These are phyloP conservation scores for Davidsoniella neocaledoniae DNA, from an alignment of 2,329 filamentous ascomycete genomes.

Conservation along the genomic window DNA sequence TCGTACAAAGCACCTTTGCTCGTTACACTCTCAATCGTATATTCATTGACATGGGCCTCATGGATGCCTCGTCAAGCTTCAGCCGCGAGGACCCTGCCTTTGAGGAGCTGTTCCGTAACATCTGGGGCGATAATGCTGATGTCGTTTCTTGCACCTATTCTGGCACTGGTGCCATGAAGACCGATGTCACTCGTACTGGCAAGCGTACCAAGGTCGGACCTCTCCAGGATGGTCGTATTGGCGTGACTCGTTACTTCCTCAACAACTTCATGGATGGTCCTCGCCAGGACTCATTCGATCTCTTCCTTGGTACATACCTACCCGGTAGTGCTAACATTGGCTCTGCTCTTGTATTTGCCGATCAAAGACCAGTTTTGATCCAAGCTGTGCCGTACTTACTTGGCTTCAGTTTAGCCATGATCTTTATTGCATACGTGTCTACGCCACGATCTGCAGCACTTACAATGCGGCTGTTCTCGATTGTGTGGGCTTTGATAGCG, in stretches of 20 bases:
- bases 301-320: slow-evolving; percentile 78
- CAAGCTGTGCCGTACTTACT: slow-evolving; percentile 89
- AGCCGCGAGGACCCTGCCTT: slow-evolving; percentile 63
- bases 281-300: slow-evolving; percentile 84
- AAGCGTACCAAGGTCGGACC: slow-evolving; percentile 72
- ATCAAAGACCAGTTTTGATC: slow-evolving; percentile 70
- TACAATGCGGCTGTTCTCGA: slow-evolving; percentile 63
- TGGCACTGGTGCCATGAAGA: slow-evolving; percentile 93
- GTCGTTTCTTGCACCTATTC: slow-evolving; percentile 86
- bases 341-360: slow-evolving; percentile 59
- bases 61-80: slow-evolving; percentile 60
- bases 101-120: slow-evolving; percentile 82
- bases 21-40: slow-evolving; percentile 79
- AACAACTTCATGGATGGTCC: slow-evolving; percentile 96
- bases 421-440: slow-evolving; percentile 59
- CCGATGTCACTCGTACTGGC: slow-evolving; percentile 89
- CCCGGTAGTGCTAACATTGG: slow-evolving; percentile 57
- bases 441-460: slow-evolving; percentile 60
- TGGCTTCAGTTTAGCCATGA: slow-evolving; percentile 69
- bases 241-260: slow-evolving; percentile 69
- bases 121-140: slow-evolving; percentile 98
- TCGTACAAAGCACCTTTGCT: slow-evolving; percentile 93
- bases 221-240: slow-evolving; percentile 74
- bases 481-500: slow-evolving; percentile 59
- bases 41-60: slow-evolving; percentile 66